phyloP scores from a whole-genome alignment of 495 filamentous ascomycete genomes.

The Jackrogersella multiformis region DNA sequence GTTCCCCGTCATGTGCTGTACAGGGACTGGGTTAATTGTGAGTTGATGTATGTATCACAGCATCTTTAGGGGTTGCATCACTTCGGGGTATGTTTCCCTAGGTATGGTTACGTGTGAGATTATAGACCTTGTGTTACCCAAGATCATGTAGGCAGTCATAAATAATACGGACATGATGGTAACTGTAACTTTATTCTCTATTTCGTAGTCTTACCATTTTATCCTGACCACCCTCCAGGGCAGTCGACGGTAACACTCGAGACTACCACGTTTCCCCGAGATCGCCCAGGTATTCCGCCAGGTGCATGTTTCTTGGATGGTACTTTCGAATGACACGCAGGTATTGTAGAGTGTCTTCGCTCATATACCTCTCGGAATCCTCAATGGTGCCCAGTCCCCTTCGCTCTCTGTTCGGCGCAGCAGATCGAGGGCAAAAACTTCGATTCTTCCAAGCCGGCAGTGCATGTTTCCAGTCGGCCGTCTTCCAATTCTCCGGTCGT shows the following conservation, averaged over 20 bases:
- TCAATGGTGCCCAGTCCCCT: too few species aligned
- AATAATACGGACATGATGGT: neutral
- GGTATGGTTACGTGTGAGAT: neutral
- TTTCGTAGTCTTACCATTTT: neutral
- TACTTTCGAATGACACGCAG: neutral
- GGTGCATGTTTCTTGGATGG: neutral
- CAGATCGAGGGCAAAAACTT: slow-evolving; percentile 6
- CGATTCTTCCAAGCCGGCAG: slow-evolving; percentile 29
- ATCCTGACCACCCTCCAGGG: neutral
- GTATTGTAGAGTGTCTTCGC: neutral
- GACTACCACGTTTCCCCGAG: slow-evolving; percentile 9
- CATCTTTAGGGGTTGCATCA: neutral
- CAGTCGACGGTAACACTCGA: neutral
- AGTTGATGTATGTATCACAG: neutral
- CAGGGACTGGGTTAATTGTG: too few species aligned
- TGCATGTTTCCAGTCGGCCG: slow-evolving; percentile 14
- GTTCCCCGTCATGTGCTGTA: too few species aligned
- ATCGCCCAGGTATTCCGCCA: slow-evolving; percentile 1
- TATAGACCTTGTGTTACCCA: neutral
- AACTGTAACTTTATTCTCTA: too few species aligned
- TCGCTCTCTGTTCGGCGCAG: too few species aligned
- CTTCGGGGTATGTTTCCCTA: neutral
- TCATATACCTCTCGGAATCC: neutral
- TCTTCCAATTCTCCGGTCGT: slow-evolving; percentile 17
- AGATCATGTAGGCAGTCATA: neutral